Evolutionary conservation across 2,329 filamentous ascomycete species (phyloP), one percentile per base, ranked within the genome.

Genomic region (Fusarium xyrophilum): DNA sequence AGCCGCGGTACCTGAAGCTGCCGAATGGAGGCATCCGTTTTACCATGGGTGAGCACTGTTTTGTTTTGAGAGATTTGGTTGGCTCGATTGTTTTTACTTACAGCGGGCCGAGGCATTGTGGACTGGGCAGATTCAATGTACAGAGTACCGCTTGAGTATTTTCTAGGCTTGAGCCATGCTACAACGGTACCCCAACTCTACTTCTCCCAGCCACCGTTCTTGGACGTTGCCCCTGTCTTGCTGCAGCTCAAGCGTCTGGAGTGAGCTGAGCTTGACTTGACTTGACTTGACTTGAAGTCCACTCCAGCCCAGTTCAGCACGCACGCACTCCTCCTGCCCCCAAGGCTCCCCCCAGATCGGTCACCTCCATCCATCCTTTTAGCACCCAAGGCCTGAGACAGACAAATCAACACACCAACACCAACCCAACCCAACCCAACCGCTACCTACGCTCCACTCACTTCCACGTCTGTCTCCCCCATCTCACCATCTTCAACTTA

Each of bases 341-440:
- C 47, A 48, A 55, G 44, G 6, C n/a, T 25, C 35, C 44, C 35
- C 44, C 44, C 54, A 56, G 54, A 52, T 32, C 54, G 44, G 46
- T 63, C 58, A 63, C 48, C 60, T 57, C 65, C 65, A 48, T 48
- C 46, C n/a, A 28, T 44, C 42, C 42, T 43, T 43, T 43, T 43
- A 46, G 43, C 19, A 46, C 43, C 19, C 14, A 46, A 28, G 36
- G 53, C 61, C 56, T 51, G 61, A 69, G 65, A 66, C 62, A 68
- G 63, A 50, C 67, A 69, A 67, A 70, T 67, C 67, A 67, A 69
- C 63, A 69, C 63, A 69, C 66, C 66, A 69, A 55, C 65, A 62
- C 66, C 66, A 69, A 55, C 65, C 65, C 62, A 65, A 68, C 60
- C 66, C 66, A 69, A 55, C 65, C 65, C 62, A 65, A 68, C 60